These are phyloP conservation scores for Fusarium torreyae DNA, from an alignment of 2,329 filamentous ascomycete genomes.

Conservation along the genomic window DNA sequence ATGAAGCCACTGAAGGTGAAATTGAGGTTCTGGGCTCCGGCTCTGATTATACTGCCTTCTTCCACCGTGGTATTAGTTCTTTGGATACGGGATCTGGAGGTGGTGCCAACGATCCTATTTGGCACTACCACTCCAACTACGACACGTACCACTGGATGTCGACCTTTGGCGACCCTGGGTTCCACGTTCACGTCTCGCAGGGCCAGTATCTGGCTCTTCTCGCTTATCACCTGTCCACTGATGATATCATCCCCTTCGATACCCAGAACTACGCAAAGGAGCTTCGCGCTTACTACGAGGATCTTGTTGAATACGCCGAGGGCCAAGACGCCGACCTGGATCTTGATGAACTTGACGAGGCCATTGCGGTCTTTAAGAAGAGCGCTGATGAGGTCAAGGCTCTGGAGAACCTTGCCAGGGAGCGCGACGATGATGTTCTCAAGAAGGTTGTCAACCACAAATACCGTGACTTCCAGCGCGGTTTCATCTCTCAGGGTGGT, in stretches of 20 bases:
- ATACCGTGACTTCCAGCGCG: slow-evolving; percentile 64
- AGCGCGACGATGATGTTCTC: slow-evolving; percentile 49
- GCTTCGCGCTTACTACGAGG: slow-evolving; percentile 57
- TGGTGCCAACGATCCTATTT: slow-evolving; percentile 67
- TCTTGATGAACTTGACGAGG: slow-evolving; percentile 55
- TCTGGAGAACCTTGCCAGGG: slow-evolving; percentile 52
- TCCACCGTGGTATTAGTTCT: slow-evolving; percentile 66
- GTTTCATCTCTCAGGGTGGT: slow-evolving; percentile 64
- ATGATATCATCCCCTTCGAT: slow-evolving; percentile 59
- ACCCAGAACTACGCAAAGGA: slow-evolving; percentile 59
- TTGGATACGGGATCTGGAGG: slow-evolving; percentile 70
- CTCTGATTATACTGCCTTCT: slow-evolving; percentile 78
- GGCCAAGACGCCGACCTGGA: slow-evolving; percentile 55
- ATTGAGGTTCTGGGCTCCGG: slow-evolving; percentile 74
- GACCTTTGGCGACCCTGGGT: slow-evolving; percentile 78
- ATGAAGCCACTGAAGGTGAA: slow-evolving; percentile 52
- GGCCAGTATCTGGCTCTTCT: slow-evolving; percentile 63
- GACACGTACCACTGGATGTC: slow-evolving; percentile 90
- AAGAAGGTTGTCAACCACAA: slow-evolving; percentile 61
- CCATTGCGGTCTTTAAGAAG: slow-evolving; percentile 57
- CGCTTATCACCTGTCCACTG: slow-evolving; percentile 57
- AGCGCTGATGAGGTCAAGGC: slow-evolving; percentile 53
- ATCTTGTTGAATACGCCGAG: slow-evolving; percentile 54
- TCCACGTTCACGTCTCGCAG: slow-evolving; percentile 72
- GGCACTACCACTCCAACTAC: slow-evolving; percentile 88